These are phyloP conservation scores for Neurospora sp. DNA, from an alignment of 2,329 filamentous ascomycete genomes.

Conservation along the genomic window DNA sequence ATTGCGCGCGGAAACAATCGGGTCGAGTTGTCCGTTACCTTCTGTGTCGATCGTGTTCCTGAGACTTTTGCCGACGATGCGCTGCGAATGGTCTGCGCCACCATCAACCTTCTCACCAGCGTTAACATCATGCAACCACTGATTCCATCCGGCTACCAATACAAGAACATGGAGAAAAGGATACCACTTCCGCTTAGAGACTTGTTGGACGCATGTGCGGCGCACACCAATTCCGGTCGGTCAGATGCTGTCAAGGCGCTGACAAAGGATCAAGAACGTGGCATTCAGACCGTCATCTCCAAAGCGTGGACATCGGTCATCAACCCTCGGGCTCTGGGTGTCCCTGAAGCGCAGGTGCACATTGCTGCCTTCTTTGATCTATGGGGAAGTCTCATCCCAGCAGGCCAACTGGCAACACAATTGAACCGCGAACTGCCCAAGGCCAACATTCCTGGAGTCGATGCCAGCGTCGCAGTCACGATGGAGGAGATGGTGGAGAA, in stretches of 20 bases:
- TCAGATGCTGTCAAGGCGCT: conserved; percentile 20
- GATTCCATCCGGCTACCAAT: conserved; percentile 32
- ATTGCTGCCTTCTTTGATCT: conserved; percentile 41
- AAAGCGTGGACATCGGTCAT: conserved; percentile 36
- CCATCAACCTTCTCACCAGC: conserved; percentile 35
- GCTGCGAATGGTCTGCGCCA: conserved; percentile 34
- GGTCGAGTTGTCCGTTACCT: conserved; percentile 34
- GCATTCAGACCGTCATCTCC: conserved; percentile 32
- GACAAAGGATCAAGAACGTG: conserved; percentile 28
- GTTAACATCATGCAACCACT: conserved; percentile 36
- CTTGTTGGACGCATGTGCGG: conserved; percentile 1
- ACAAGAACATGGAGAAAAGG: conserved; percentile 27
- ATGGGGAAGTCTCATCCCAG: conserved; percentile 39
- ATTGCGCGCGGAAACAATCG: conserved; percentile 25
- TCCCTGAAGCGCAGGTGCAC: conserved; percentile 32
- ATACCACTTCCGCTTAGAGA: conserved; percentile 29
- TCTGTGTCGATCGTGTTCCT: conserved; percentile 34
- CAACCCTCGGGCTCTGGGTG: conserved; percentile 27
- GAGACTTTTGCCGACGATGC: conserved; percentile 32
- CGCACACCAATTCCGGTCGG: conserved; percentile 6
- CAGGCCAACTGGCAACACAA: conserved; percentile 34
- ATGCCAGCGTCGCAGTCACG: conserved; percentile 27
- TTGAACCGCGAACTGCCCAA: conserved; percentile 33
- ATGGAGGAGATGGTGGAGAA: conserved; percentile 40
- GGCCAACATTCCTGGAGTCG: conserved; percentile 26